Base-by-base conservation (phyloP, 148 eudicot species). In the Diospyros kaki region DNA sequence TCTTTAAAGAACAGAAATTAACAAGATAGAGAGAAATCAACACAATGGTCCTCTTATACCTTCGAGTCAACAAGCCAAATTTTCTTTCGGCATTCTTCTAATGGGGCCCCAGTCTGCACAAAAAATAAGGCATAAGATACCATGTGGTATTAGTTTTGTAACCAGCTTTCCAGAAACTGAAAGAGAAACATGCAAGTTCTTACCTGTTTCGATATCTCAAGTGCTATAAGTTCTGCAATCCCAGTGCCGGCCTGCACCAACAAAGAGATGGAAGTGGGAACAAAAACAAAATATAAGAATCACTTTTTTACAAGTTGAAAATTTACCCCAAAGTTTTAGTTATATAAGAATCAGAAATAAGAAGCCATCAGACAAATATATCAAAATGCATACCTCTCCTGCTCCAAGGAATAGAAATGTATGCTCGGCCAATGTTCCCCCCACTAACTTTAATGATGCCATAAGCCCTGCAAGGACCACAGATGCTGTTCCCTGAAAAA, bases 171-270 rank as follows among this genome's bases (percentile, higher is more conserved):
- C 10, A 68, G 51, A 64, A 78, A 51, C 13, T 40, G 53, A 64
- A 58, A 71, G 48, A 48, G 54, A 39, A 42, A 41, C n/a, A 58
- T 40, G 58, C 9, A 15, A 64, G 46, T 56, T 76, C 82, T 69
- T 56, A 96, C 99, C 97, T 96, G 99, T 83, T 96, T 96, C 72
- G 99, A 93, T 73, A 96, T 96, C 84, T 96, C 93, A 39, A 88
- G 91, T 76, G 98, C 97, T 72, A 96, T 96, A 75, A 96, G 99
- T 71, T 96, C 99, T 13, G 98, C 99, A 41, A 96, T 96, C 18
- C 98, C 98, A 38, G 98, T 93, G 39, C 98, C 98, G 80, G 98
- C 98, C 98, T 93, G 86, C 64, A 84, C 42, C 48, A 66, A 81
- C 17, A 73, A 71, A 64, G 72, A 54, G 66, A 69, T 48, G 51